Evolutionary conservation across 768 basidiomycete genomes (phyloP), one percentile per base, ranked within the genome.

Genomic region (Artomyces pyxidatus): DNA sequence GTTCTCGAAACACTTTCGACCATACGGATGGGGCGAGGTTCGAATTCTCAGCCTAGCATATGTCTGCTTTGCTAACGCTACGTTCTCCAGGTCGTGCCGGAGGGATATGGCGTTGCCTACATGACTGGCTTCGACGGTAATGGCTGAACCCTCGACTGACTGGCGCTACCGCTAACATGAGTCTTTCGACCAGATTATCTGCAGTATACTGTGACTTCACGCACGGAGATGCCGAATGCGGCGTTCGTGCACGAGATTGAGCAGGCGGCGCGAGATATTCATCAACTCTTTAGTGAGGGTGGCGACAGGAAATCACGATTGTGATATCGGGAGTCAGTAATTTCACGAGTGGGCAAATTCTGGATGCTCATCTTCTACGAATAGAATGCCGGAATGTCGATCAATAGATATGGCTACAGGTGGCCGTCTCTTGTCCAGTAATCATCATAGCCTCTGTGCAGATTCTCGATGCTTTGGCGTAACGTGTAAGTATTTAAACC

Each of bases 91-190:
- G 88, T 97, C 39, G 90, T 95, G 22, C 83, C 88, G 1, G 84
- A 96, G 55, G 94, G 94, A 1, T 97, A 94, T 61, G 94, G 94
- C 27, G 85, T 97, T 26, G 86, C 91, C 11, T 97, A 97, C 61
- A 83, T 91, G 78, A 93, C 93, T n/a, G 88, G 88, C 32, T 85
- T 79, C 58, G 79, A 88, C 54, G 81, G 85, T 84, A 49, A n/a
- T 47, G 77, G 63, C 30, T 19, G 32, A 10, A 22, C 30, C 25
- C 29, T 23, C 17, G 26, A 38, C 19, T 6, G 16, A 7, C 39
- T 17, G 29, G 29, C 19, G 7, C 14, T 21, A n/a, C 22, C 6
- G 19, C 39, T 48, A 6, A 27, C 16, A 2, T 47, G 28, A n/a
- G n/a, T n/a, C 27, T 11, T 19, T n/a, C 12, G 40, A 11, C 23